Evolutionary conservation across 1,139 yeast genomes (phyloP), one percentile per base, ranked within the genome.

Genomic region (Geotrichum candidum): DNA sequence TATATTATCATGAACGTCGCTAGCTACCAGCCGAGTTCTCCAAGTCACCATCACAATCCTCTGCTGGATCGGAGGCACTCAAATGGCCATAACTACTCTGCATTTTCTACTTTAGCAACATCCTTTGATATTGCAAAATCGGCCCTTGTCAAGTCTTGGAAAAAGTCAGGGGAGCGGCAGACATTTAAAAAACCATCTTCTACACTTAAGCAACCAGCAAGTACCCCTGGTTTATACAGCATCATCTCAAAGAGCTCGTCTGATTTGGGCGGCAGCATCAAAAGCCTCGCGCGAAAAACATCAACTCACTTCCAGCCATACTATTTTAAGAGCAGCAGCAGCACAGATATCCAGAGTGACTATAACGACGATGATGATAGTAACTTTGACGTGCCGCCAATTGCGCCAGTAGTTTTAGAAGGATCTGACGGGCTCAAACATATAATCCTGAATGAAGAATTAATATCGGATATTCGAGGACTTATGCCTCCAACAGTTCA

Each of bases 401-500:
- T 84, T 57, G 80, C 82, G 1, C 82, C 83, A 0, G 72, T 86
- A 6, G 69, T 69, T 38, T 71, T 86, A 25, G 61, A 64, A 1
- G 97, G 96, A 0, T 89, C 87, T 70, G 69, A 76, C 0, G 73
- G 77, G 1, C 88, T 96, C 0, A 82, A 78, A 62, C 83, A 83
- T 65, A 78, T 81, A 65, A 74, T 92, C 11, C 70, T 94, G 64
- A 80, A 80, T 23, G 67, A 70, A 0, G 87, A 83, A 56, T 76
- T 92, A 68, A 94, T 95, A 0, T 87, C 82, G 63, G 91, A 90
- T 64, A 80, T 94, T 51, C 79, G 97, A 56, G 77, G 79, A 53
- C 78, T 90, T 61, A 72, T 92, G 62, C 97, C 98, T 0, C 81
- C 89, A 4, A 77, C 97, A 57, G 77, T 89, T 53, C 97, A 90